A percentile compares a stretch with the other conserved stretches of the same genome.
Evolutionary conservation across 371 early-diverging fungal genomes (phyloP).

Genomic region (Apophysomyces elegans): DNA sequence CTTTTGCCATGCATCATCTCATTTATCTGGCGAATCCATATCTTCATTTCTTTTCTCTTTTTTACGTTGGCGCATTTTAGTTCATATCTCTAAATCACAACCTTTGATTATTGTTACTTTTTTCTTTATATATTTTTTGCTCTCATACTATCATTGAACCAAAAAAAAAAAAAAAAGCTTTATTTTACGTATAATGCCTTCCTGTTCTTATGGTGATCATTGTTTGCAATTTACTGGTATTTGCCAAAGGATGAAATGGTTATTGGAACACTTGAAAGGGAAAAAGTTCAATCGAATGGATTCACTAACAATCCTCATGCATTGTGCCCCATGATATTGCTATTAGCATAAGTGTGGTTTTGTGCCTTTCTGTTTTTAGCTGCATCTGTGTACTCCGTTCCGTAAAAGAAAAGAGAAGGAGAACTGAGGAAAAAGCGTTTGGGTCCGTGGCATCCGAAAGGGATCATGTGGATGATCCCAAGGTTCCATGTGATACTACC

Average conservation of each 20-base stretch:
- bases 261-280: too few relatives aligned
- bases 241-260: too few relatives aligned
- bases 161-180: neutral
- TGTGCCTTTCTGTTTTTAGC: too few relatives aligned
- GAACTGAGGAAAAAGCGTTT: neutral
- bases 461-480: conserved; percentile 8
- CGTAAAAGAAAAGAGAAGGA: too few relatives aligned
- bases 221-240: too few relatives aligned
- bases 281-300: too few relatives aligned
- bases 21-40: conserved; percentile 8
- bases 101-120: conserved; percentile 7
- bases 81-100: conserved; percentile 1
- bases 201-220: too few relatives aligned
- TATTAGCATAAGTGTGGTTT: too few relatives aligned
- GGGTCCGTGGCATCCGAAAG: neutral
- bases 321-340: too few relatives aligned
- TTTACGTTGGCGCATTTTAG: conserved; percentile 9
- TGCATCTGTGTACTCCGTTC: too few relatives aligned
- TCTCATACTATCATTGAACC: conserved; percentile 10
- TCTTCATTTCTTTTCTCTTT: neutral
- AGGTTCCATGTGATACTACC: conserved; percentile 7
- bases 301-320: too few relatives aligned
- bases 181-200: too few relatives aligned
- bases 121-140: neutral
- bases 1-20: conserved; percentile 12